Conservation (phyloP, 169 alveolate species). For the Eimeria acervulina region DNA sequence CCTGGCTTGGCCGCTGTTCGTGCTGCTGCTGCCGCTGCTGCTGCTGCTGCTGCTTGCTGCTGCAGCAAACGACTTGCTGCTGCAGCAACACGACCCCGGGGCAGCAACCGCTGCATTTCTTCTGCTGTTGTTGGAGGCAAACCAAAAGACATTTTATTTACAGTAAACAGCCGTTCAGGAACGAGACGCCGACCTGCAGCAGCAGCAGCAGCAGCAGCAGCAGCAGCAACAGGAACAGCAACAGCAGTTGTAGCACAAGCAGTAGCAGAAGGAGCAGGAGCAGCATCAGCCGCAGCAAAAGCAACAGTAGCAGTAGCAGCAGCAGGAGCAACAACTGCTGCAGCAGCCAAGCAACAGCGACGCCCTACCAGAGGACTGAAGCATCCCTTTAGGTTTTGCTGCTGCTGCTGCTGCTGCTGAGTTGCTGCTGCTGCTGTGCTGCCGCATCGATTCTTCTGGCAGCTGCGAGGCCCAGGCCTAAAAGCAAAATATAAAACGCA, state of each 20-base stretch:
- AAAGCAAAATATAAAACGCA: neutral
- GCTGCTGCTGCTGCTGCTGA: too few relatives aligned
- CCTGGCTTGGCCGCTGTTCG: too few relatives aligned
- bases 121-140: neutral
- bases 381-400: too few relatives aligned
- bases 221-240: constrained; percentile 36
- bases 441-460: neutral
- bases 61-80: neutral
- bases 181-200: too few relatives aligned
- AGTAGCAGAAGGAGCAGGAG: neutral
- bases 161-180: neutral
- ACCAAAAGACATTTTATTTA: neutral
- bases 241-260: neutral
- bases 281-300: constrained; percentile 3
- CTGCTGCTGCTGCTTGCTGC: too few relatives aligned
- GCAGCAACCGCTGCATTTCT: constrained; percentile 41
- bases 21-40: too few relatives aligned
- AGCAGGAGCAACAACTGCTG: neutral
- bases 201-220: neutral
- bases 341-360: neutral
- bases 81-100: constrained; percentile 55
- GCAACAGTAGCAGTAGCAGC: neutral
- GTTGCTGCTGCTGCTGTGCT: too few relatives aligned
- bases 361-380: too few relatives aligned
- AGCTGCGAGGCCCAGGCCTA: neutral